Evolutionary conservation across 2,329 filamentous ascomycete species (phyloP).

Genomic region (Claviceps arundinis): DNA sequence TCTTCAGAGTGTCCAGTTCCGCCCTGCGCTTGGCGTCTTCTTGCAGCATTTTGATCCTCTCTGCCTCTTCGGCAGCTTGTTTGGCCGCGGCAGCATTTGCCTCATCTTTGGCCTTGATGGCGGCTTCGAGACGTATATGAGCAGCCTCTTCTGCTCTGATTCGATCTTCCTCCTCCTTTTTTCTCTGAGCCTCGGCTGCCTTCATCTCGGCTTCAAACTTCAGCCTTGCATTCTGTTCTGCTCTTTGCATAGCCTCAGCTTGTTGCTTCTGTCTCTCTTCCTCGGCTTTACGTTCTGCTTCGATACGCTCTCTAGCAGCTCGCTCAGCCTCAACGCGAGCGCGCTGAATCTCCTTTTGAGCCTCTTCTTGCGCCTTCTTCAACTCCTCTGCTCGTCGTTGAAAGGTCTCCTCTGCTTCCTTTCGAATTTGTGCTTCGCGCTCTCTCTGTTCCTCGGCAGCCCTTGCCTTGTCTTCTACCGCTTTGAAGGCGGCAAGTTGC

Average conservation of each 20-base stretch:
- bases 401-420: constrained; percentile 33
- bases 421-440: constrained; percentile 30
- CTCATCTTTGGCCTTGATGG: constrained; percentile 27
- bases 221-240: constrained; percentile 23
- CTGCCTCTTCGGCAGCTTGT: constrained; percentile 29
- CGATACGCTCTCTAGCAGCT: constrained; percentile 30
- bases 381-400: constrained; percentile 27
- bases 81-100: constrained; percentile 29
- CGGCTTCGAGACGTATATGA: constrained; percentile 25
- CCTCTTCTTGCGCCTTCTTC: constrained; percentile 29
- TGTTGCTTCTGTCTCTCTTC: constrained; percentile 29
- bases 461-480: constrained; percentile 30
- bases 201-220: constrained; percentile 27
- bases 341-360: constrained; percentile 32
- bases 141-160: constrained; percentile 35
- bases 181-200: constrained; percentile 29
- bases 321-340: constrained; percentile 33
- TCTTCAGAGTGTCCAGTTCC: constrained; percentile 26
- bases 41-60: constrained; percentile 23
- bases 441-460: constrained; percentile 31
- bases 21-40: constrained; percentile 25
- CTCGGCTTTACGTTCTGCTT: constrained; percentile 29
- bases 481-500: constrained; percentile 39
- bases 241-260: constrained; percentile 21
- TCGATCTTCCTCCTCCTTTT: constrained; percentile 25